phyloP scores from a whole-genome alignment of 257 asterid genomes.

The Handroanthus guayacan region DNA sequence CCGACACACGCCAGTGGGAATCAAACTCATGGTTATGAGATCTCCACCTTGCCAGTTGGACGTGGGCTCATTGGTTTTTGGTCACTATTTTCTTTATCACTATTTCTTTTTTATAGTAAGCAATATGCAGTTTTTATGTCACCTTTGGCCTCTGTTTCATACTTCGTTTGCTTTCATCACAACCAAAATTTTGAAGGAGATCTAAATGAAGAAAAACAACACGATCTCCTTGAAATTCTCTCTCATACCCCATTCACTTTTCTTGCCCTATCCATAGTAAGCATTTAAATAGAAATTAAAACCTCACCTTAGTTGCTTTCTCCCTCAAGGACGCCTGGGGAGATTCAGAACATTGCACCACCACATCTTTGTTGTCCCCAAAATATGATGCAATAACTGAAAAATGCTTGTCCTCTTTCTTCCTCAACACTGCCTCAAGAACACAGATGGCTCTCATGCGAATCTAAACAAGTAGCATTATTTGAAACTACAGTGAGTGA shows the following conservation, averaged over 20 bases:
- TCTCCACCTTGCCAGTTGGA: no score
- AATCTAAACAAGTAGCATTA: conserved; percentile 57
- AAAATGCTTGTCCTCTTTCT: conserved; percentile 70
- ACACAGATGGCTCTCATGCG: conserved; percentile 91
- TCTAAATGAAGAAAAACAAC: neutral
- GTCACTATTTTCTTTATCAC: neutral
- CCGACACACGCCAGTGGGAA: no score
- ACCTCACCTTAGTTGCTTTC: conserved; percentile 85
- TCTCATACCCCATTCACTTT: conserved; percentile 12
- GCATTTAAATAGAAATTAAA: conserved; percentile 1
- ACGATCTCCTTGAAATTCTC: conserved; percentile 10
- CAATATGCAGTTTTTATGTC: neutral
- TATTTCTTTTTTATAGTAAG: conserved; percentile 16
- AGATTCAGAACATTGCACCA: conserved; percentile 87
- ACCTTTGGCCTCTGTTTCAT: neutral
- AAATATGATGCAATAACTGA: conserved; percentile 68
- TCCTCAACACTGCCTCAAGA: conserved; percentile 92
- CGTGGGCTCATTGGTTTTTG: no score
- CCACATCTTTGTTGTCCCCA: conserved; percentile 66
- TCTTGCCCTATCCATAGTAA: conserved; percentile 13
- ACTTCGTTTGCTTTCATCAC: conserved; percentile 3
- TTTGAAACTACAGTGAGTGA: conserved; percentile 27
- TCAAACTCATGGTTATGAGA: no score
- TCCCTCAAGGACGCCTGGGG: conserved; percentile 98
- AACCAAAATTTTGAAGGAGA: conserved; percentile 23